Evolutionary conservation across 2,329 filamentous ascomycete species (phyloP), one percentile per base, ranked within the genome.

Genomic region (Xylaria sp.): DNA sequence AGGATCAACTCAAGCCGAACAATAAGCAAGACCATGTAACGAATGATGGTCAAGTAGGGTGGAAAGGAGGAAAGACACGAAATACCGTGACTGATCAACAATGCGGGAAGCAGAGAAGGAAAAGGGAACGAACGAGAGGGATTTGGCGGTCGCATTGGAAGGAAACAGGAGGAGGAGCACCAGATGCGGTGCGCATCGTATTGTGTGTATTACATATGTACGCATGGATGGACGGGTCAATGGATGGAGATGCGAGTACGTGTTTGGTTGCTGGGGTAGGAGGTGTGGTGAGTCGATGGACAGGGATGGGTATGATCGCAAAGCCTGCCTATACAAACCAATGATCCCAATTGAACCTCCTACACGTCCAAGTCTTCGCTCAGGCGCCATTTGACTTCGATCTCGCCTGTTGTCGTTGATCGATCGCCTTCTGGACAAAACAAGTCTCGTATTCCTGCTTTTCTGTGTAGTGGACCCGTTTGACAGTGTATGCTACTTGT

Each of bases 51-150:
- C 52, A 30, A 5, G 23, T 30, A 30, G 23, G 23, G 23, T 30
- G 60, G 61, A 59, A 59, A 61, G 49, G 62, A 63, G 52, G 44
- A 52, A 61, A 48, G 53, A 61, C 59, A 53, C 58, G 54, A 63
- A 67, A 63, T 62, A 61, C 62, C 59, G 55, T 51, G 63, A 52
- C 61, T 63, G 62, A 58, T 59, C 59, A 62, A 59, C 61, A 62
- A 63, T 6, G 23, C 11, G 30, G 30, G 49, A 35, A 51, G 49
- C 49, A 37, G 35, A 35, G 49, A 51, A 51, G 49, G 13, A 51
- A 51, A 51, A 35, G 49, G 34, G 4, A 51, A 35, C 49, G 30
- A 51, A 63, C 59, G 59, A 62, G 66, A 65, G 63, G 66, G 62
- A 62, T 51, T 54, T 51, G 55, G 63, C 48, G 59, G 65, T 64